Evolutionary conservation across 1,139 yeast genomes (phyloP), one percentile per base, ranked within the genome.

Genomic region (Candida sp.): DNA sequence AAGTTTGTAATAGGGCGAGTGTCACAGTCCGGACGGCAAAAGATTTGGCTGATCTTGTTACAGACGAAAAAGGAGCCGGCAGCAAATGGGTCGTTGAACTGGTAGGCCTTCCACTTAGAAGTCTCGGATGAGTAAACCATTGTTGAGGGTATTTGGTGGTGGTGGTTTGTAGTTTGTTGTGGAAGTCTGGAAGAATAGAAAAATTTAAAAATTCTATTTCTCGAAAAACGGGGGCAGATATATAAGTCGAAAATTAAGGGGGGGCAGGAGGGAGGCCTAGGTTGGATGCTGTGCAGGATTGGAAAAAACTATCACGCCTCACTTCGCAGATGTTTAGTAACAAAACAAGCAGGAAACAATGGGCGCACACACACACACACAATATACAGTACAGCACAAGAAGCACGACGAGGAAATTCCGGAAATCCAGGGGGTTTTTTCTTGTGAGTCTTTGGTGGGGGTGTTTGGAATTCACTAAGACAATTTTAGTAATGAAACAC

Each of bases 1-100:
- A 70, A 68, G 49, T 67, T 75, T 48, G 78, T 67, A 55, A 72
- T 67, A 33, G 81, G 78, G 22, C 80, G 73, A 48, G 76, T 68
- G 57, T 84, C 89, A 67, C 92, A 87, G 62, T 84, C 88, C 2
- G 93, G 92, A 51, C 90, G 81, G 60, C 92, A 87, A 51, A 81
- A 79, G 30, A 61, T 57, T 48, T 72, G 70, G 38, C 66, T 65
- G 32, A 69, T 61, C 55, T 70, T 73, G 63, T 81, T 79, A 60
- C 84, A 78, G 26, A 84, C 86, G 46, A 67, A 65, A 58, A 85
- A 85, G 25, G 81, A 68, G 28, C 80, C 81, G 2, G 86, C 80
- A 8, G 90, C 86, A 60, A 83, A 84, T 1, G 90, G 90, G 62
- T 85, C 90, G 54, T 81, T 75, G 62, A 83, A 83, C 61, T 84